Evolutionary conservation across 2,329 filamentous ascomycete genomes (phyloP).

Genomic region (Monosporascus ibericus): DNA sequence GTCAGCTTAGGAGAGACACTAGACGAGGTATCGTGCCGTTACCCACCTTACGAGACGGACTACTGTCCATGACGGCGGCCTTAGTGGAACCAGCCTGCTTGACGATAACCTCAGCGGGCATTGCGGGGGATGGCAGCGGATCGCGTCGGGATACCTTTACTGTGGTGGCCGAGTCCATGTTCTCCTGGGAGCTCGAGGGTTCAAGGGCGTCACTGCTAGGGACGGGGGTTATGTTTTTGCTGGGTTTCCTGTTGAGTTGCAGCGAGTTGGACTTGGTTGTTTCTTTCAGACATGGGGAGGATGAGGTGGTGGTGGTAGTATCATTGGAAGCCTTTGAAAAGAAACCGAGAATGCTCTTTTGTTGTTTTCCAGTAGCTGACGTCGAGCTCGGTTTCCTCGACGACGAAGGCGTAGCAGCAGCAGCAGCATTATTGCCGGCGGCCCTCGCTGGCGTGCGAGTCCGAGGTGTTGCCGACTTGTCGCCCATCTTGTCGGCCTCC

Average conservation of each 20-base stretch:
- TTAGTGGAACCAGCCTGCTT: conserved; percentile 37
- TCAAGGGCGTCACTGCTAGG: conserved; percentile 74
- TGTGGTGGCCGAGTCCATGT: conserved; percentile 41
- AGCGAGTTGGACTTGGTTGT: conserved; percentile 41
- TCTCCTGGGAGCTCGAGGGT: conserved; percentile 63
- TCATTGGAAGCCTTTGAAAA: conserved; percentile 55
- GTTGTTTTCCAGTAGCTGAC: conserved; percentile 49
- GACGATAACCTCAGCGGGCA: conserved; percentile 34
- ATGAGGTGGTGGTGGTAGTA: conserved; percentile 21
- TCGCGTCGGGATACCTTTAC: conserved; percentile 44
- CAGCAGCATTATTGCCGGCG: neutral
- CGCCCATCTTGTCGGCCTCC: conserved; percentile 18
- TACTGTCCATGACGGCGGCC: conserved; percentile 47
- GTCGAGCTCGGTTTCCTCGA: conserved; percentile 39
- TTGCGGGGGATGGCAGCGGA: conserved; percentile 37
- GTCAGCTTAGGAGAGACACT: neutral
- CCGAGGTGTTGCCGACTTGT: conserved; percentile 5
- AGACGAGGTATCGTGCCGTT: neutral
- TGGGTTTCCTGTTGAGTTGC: conserved; percentile 31
- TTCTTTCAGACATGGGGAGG: conserved; percentile 38
- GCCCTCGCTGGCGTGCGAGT: conserved; percentile 24
- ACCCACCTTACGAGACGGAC: conserved; percentile 73
- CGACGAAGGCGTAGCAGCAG: conserved; percentile 26
- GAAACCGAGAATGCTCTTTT: conserved; percentile 69
- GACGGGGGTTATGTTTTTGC: conserved; percentile 58